phyloP scores from a whole-genome alignment of 257 asterid species.

The Nicotiana paniculata region DNA sequence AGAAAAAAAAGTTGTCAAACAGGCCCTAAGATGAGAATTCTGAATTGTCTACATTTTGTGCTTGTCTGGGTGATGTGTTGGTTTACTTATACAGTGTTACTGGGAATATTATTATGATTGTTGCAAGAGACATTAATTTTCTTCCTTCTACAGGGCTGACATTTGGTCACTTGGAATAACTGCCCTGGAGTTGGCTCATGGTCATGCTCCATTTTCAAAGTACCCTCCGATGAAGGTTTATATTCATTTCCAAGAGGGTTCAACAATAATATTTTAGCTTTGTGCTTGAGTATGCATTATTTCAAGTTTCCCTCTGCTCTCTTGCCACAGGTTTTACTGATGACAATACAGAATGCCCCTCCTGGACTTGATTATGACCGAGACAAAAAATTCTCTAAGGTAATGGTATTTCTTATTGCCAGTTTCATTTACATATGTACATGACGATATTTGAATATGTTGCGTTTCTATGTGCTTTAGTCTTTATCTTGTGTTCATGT shows the following conservation, averaged over 20 bases:
- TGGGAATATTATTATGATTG: not conserved
- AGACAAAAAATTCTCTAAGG: conserved; percentile 98
- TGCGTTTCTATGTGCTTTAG: not conserved
- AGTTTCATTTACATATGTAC: not conserved
- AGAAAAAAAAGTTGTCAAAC: not conserved
- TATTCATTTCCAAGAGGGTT: conserved; percentile 11
- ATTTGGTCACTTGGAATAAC: conserved; percentile 99
- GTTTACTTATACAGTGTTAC: not conserved
- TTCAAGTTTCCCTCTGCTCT: conserved; percentile 8
- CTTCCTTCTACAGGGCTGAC: conserved; percentile 68
- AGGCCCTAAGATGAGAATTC: not conserved
- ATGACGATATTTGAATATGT: not conserved
- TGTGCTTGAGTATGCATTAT: conserved; percentile 1
- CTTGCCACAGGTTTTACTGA: conserved; percentile 69
- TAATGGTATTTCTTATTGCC: conserved; percentile 16
- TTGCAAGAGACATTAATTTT: not conserved
- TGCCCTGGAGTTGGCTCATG: conserved; percentile 98
- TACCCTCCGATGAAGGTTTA: conserved; percentile 99
- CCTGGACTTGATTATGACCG: conserved; percentile 99
- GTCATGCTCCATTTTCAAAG: conserved; percentile 99
- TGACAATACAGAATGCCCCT: conserved; percentile 99
- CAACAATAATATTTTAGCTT: not conserved
- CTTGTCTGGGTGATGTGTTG: not conserved
- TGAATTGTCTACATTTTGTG: not conserved
- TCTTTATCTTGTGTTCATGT: not conserved